Evolutionary conservation across 2,329 filamentous ascomycete species (phyloP), one percentile per base, ranked within the genome.

Genomic region (Cryoendolithus antarcticus): DNA sequence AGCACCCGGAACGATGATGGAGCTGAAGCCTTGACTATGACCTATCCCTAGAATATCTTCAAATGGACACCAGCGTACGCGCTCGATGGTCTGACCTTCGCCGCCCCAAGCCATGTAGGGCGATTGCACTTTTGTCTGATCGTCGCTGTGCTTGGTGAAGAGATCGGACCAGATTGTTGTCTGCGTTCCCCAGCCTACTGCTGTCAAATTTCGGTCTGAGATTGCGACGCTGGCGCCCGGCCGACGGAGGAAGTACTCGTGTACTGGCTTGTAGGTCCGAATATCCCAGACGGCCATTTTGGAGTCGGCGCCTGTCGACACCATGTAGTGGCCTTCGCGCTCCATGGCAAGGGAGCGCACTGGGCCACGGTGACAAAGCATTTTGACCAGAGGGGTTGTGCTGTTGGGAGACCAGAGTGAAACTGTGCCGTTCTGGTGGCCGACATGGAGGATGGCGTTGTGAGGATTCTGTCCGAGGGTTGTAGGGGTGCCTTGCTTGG

Each of bases 271-370:
- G 67, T 93, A 91, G 74, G 86, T 93, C 32, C 89, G 77, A 46
- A 96, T 80, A 58, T 96, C 89, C 86, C 89, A 95, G 9, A 94
- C 79, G n/a, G 82, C 78, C 82, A 94, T 93, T 57, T 82, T 85
- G 48, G 78, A 71, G 58, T 95, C 89, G 57, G 93, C 86, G 1
- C 88, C 89, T 0, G 85, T 80, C 3, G 86, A 86, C 8, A 94
- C 86, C 89, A 96, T 95, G 65, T 95, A 98, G 41, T 82, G 77
- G 13, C 91, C 91, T 58, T 89, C 83, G 43, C 88, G 75, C 57
- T 98, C 89, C 32, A 96, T 71, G 2, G 85, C 84, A 35, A 95
- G 60, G 8, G 83, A 80, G 40, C 88, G 77, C 3, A 98, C 86
- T 0, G 91, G 91, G 4, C 91, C 91, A 41, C 77, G 75, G 62